These are phyloP conservation scores for Petrea volubilis DNA, from an alignment of 257 asterid species.

Conservation along the genomic window DNA sequence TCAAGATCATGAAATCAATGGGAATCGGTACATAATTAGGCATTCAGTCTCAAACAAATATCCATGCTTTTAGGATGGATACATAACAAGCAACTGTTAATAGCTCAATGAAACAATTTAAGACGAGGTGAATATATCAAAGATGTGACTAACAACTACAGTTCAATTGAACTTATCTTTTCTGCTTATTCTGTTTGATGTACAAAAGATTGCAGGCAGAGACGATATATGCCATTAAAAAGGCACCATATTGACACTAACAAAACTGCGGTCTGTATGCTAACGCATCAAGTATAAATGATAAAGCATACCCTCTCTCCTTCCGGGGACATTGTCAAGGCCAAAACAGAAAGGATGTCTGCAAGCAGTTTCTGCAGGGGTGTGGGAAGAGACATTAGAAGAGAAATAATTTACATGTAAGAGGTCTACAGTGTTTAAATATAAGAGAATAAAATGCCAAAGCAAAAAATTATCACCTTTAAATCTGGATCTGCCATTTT, in stretches of 20 bases:
- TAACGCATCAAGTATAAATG: background rate
- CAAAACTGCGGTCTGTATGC: background rate
- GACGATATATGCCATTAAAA: background rate
- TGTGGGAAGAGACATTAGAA: background rate
- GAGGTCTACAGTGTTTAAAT: no score
- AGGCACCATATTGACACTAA: slow-evolving; percentile 5
- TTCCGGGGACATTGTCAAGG: slow-evolving; percentile 97
- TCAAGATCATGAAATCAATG: slow-evolving; percentile 14
- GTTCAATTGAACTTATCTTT: background rate
- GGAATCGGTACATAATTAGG: background rate
- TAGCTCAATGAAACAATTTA: background rate
- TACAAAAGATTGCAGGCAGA: slow-evolving; percentile 12
- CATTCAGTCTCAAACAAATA: background rate
- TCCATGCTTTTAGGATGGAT: background rate
- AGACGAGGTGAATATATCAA: background rate
- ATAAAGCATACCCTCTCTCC: slow-evolving; percentile 78
- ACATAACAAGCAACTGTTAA: background rate
- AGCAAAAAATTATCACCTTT: slow-evolving; percentile 52
- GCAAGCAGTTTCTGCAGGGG: slow-evolving; percentile 72
- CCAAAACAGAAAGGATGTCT: slow-evolving; percentile 94
- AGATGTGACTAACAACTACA: slow-evolving; percentile 2
- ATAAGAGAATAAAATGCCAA: slow-evolving; percentile 7
- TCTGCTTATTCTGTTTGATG: slow-evolving; percentile 11
- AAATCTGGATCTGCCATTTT: slow-evolving; percentile 67
- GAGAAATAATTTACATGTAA: background rate